Conservation (phyloP, 2,329 filamentous ascomycete species). For the Amphichorda felina region DNA sequence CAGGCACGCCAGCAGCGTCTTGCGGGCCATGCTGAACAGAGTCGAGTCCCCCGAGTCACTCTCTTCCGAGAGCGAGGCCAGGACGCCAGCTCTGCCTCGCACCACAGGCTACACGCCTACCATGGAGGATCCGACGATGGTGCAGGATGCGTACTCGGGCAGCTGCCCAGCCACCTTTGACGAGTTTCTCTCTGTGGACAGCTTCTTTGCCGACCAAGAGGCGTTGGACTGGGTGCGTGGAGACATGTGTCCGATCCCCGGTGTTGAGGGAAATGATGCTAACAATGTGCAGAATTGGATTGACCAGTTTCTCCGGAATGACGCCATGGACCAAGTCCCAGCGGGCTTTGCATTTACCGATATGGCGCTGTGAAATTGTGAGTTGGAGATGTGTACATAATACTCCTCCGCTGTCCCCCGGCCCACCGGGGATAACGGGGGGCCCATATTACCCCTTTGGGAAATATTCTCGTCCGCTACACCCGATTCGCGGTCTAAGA, state of each 20-base stretch:
- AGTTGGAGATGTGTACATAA: too few relatives aligned
- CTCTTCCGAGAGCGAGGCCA: not conserved
- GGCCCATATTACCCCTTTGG: slow-evolving; percentile 2
- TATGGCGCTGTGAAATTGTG: too few relatives aligned
- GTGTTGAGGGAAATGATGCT: too few relatives aligned
- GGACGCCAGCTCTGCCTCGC: not conserved
- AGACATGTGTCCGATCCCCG: too few relatives aligned
- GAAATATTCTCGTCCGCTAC: slow-evolving; percentile 2
- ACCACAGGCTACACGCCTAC: too few relatives aligned
- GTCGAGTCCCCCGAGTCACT: slow-evolving; percentile 12
- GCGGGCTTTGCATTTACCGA: too few relatives aligned
- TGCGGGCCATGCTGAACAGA: slow-evolving; percentile 28
- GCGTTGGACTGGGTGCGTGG: slow-evolving; percentile 27
- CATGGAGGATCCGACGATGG: too few relatives aligned
- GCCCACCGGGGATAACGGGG: too few relatives aligned
- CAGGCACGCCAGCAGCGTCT: slow-evolving; percentile 26
- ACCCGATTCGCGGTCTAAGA: too few relatives aligned
- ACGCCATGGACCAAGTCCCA: not conserved
- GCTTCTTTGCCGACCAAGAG: slow-evolving; percentile 18
- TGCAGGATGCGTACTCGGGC: too few relatives aligned
- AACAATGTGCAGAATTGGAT: slow-evolving; percentile 12
- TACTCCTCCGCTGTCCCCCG: too few relatives aligned
- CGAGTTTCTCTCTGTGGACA: slow-evolving; percentile 22
- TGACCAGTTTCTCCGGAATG: slow-evolving; percentile 12
- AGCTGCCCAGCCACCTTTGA: slow-evolving; percentile 17